Evolutionary conservation across 441 rosid species (phyloP), one percentile per base, ranked within the genome.

Genomic region (Mallotus repandus): DNA sequence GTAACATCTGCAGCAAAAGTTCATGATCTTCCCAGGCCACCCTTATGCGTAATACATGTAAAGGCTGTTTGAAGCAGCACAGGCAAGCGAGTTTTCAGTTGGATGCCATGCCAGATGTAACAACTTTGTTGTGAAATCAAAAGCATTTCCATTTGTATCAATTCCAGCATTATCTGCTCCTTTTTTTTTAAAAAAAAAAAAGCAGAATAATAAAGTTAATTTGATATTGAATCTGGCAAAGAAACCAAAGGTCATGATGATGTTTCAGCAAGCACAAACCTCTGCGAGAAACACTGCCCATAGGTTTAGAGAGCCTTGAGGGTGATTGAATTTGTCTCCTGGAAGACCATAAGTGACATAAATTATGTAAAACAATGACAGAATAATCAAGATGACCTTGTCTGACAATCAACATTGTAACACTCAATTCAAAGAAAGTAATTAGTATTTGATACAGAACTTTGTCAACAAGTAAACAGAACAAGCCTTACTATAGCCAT

Each of bases 61-160:
- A 85, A 96, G 84, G 89, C 99, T 96, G 89, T 93, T 96, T 77
- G 96, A 89, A 68, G 99, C 99, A 68, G 99, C 99, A 79, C 97
- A 89, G 73, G 98, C 99, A 19, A 96, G 83, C 14, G 97, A 88
- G 76, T 96, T 91, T 80, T 96, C 98, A 0, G 93, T 81, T 25
- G 99, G 99, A 71, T 96, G 99, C 98, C 99, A 96, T 12, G 99
- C 98, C 76, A 96, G 82, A 83, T 96, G 98, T 74, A 93, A 93
- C 85, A 96, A 75, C 84, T 96, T 96, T 46, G 93, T 86, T 1
- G 97, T 87, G 86, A 90, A 90, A 84, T 93, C 99, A 67, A 84
- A 87, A 15, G 98, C 79, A 85, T 89, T 93, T 78, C 98, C 99
- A 74, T 93, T 93, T 25, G 97, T 79, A 76, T 93, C 97, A 55